Base-by-base conservation (phyloP, 805 yeast species). In the Saturnispora saitoi region DNA sequence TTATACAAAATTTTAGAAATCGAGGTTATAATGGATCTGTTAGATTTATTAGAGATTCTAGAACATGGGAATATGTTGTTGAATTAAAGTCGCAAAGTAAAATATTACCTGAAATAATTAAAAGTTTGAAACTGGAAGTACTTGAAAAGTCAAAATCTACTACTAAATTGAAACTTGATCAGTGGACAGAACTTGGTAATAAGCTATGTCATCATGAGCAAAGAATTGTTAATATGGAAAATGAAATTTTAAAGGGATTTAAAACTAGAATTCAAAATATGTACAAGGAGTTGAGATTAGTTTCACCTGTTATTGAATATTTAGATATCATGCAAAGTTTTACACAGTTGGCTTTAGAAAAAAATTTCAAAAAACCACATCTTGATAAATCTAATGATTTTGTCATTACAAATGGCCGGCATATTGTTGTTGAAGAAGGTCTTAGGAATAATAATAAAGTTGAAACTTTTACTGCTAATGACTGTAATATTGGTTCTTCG, bases 401-500 rank as follows among this genome's bases (percentile, higher is more conserved):
- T 4, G 68, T 73, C 0, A 75, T 89, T 9, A 58, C 59, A 1
- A 75, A 71, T 1, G 98, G 98, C 0, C 70, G 96, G 29, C 98
- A 93, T 63, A 60, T 86, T 12, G 89, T 88, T 14, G 98, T 91
- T 2, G 97, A 91, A 59, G 77, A 80, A 31, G 86, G 87, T 1
- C 67, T 86, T 48, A 71, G 67, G 42, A 61, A 67, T 1, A 66
- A 67, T 22, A 17, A 53, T 8, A 59, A 58, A n/a, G 48, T 59
- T n/a, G 65, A 60, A 14, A 67, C 70, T 48, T 83, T 83, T 60
- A 59, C 73, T 54, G 34, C 80, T 52, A 72, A 77, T 49, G 68
- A 71, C 48, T 75, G 79, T 42, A 7, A 43, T 3, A 32, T 67
- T 2, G 53, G 64, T 39, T 52, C 64, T 0, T 55, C 60, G 5